Base-by-base conservation (phyloP, 2,329 filamentous ascomycete species). In the Hyphodiscus sp. region DNA sequence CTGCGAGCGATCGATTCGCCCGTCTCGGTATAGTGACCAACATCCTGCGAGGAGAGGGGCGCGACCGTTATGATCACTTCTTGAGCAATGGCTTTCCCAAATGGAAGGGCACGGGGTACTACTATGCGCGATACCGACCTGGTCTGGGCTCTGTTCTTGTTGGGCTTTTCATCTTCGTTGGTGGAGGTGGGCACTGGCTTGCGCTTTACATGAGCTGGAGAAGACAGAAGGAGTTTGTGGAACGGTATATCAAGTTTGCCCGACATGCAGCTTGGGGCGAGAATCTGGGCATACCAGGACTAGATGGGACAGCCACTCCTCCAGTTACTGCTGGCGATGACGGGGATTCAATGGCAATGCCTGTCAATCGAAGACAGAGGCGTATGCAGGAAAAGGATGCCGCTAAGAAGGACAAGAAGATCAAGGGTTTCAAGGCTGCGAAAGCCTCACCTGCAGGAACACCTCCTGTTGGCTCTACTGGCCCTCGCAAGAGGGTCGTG, bases 41-140 rank as follows among this genome's bases (percentile, higher is more conserved):
- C 67, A 87, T 99, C 66, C 84, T 99, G 50, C 85, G 88, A 63
- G 90, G 92, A 1, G 76, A 87, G 2, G 81, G 81, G 51, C 82
- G 94, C 59, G 87, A 89, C 63, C 87, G 94, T 59, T 99, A 99
- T 72, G 92, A 99, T 70, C 87, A 96, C 71, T 99, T 97, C 75
- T 73, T 97, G 56, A 74, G 76, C 69, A 91, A 97, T 71, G 94
- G 94, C 57, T 99, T 99, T 75, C 94, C 94, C 30, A 83, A 82
- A 52, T 99, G 94, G 94, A 91, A 92, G 75, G 94, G 94, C 54
- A 96, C 92, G 45, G 92, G 94, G 58, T 99, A 99, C 80, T 99
- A 97, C 79, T 99, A 99, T 76, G 85, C 84, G 65, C 85, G 94
- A 54, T 96, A 92, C 79, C 83, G 94, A 19, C 94, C 94, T 1